phyloP scores from a whole-genome alignment of 1,139 yeast species.

The Torulaspora pretoriensis region DNA sequence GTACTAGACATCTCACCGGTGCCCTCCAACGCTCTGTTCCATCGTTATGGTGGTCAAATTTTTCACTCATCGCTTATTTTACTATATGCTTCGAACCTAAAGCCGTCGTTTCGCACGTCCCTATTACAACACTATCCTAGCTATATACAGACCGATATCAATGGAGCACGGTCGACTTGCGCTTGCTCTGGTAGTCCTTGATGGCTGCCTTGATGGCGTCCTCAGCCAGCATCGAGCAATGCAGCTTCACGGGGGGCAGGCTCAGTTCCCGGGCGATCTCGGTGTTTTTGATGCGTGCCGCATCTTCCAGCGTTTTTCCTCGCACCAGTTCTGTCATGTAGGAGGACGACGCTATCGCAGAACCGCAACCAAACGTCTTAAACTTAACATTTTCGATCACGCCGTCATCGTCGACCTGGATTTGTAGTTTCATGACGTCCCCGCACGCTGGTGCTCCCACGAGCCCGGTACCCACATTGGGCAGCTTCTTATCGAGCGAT shows the following conservation, averaged over 20 bases:
- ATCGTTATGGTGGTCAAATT: conserved; percentile 2
- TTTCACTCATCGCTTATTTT: conserved; percentile 6
- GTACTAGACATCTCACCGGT: conserved; percentile 60
- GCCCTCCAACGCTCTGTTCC: background rate
- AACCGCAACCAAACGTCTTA: conserved; percentile 97
- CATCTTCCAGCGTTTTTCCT: conserved; percentile 93
- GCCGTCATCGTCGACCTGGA: conserved; percentile 87
- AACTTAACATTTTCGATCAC: conserved; percentile 91
- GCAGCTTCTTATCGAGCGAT: conserved; percentile 70
- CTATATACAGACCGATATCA: background rate
- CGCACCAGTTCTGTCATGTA: conserved; percentile 93
- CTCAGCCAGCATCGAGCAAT: conserved; percentile 97
- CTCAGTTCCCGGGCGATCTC: conserved; percentile 89
- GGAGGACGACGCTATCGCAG: conserved; percentile 93
- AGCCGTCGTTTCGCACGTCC: conserved; percentile 5
- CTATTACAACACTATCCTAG: background rate
- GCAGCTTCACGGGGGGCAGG: conserved; percentile 94
- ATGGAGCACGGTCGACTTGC: conserved; percentile 23
- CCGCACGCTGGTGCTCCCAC: conserved; percentile 99
- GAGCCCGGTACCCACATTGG: conserved; percentile 91
- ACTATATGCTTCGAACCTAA: background rate
- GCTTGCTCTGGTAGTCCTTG: conserved; percentile 84
- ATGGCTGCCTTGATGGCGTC: conserved; percentile 97
- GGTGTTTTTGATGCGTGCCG: conserved; percentile 83
- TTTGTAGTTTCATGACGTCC: conserved; percentile 96